A percentile compares a stretch with the other conserved stretches of the same genome.
These are phyloP conservation scores for Picea glauca DNA, from an alignment of 75 land plant genomes.

Conservation along the genomic window DNA sequence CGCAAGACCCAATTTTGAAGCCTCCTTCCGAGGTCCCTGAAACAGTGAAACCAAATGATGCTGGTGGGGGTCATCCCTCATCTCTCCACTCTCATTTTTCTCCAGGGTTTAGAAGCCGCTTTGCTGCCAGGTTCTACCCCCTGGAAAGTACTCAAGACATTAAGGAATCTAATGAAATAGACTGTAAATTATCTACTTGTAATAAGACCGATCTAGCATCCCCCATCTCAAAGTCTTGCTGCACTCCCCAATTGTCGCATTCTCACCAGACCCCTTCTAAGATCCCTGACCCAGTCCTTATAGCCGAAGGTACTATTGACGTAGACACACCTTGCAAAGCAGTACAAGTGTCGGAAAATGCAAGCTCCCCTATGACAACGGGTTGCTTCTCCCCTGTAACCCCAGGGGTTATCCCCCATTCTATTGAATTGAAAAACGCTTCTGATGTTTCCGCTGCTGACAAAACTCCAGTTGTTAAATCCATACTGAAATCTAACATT, in stretches of 20 bases:
- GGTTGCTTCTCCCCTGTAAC: not conserved
- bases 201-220: not conserved
- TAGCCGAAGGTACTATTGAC: not conserved
- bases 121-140: not conserved
- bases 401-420: not conserved
- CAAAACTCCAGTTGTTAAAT: not conserved
- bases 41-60: no score
- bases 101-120: not conserved
- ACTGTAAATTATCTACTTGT: not conserved
- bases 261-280: not conserved
- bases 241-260: not conserved
- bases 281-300: not conserved
- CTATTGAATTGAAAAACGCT: not conserved
- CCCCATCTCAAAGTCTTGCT: not conserved
- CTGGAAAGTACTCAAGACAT: not conserved
- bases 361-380: not conserved
- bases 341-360: not conserved
- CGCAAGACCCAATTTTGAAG: no score
- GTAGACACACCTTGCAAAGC: slow-evolving; percentile 5
- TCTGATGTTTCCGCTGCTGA: not conserved
- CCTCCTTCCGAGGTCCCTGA: no score
- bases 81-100: not conserved
- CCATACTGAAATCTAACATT: not conserved
- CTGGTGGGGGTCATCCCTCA: no score
- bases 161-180: not conserved